Evolutionary conservation across 768 basidiomycete species (phyloP), one percentile per base, ranked within the genome.

Genomic region (Termitomyces sp.): DNA sequence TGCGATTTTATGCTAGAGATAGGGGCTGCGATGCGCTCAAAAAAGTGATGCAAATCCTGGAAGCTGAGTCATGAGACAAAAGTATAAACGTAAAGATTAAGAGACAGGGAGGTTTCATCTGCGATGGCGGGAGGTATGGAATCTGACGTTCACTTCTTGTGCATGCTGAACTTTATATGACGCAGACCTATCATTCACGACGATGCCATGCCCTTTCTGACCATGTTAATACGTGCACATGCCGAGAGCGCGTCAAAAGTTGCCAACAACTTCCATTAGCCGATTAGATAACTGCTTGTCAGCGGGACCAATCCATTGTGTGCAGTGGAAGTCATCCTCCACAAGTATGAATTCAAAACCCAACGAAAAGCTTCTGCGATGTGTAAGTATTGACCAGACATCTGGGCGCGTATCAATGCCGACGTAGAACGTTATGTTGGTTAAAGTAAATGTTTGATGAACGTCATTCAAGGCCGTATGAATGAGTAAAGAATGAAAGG

Each of bases 311-410:
- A n/a, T n/a, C n/a, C n/a, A n/a, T n/a, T n/a, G n/a, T n/a, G n/a
- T n/a, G n/a, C n/a, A n/a, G n/a, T n/a, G 76, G 47, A 78, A 78
- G 59, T 79, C 76, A 60, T 79, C 76, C 54, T 77, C 77, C 29
- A 75, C 65, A 13, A 78, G 65, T 72, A 77, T 16, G 31, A 56
- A 44, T 65, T 65, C 34, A 50, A 34, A 57, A 65, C 60, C 77
- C 75, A 77, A 28, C 70, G 57, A 41, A 78, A 71, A 4, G 75
- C 75, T 47, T 79, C 77, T 8, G 74, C 68, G 33, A 74, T 67
- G 61, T 77, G 77, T 33, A 77, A 65, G 55, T 76, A 69, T 47
- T 79, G 77, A 0, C 72, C 73, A 18, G 64, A 48, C 18, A 18
- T 70, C 64, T 0, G 67, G 51, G 47, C 78, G 75, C 0, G 52